Conservation (phyloP, 2,329 filamentous ascomycete genomes). For the Apiospora hydei region DNA sequence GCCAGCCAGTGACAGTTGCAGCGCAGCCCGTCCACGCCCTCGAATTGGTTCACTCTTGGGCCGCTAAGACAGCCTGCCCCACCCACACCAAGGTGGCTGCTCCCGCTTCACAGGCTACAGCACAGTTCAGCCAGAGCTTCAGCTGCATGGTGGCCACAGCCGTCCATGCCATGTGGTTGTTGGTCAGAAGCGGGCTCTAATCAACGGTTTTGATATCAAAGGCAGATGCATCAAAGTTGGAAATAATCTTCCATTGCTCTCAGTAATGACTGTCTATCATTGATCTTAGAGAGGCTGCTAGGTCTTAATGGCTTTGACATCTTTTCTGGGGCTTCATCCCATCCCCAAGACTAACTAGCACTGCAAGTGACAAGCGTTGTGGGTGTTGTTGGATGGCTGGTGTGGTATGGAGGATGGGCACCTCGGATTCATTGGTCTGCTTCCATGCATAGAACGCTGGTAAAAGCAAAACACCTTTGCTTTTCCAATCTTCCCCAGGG, state of each 20-base stretch:
- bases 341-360: conserved; percentile 10
- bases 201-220: background rate
- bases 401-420: background rate
- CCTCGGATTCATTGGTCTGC: conserved; percentile 4
- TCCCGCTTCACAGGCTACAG: conserved; percentile 1
- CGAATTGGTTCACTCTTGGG: conserved; percentile 13
- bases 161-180: background rate
- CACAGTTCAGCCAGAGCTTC: background rate
- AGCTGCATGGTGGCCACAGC: background rate
- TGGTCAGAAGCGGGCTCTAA: too few species aligned
- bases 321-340: conserved; percentile 5
- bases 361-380: background rate
- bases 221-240: background rate
- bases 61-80: background rate
- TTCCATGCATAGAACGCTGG: conserved; percentile 12
- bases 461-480: background rate
- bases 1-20: conserved; percentile 9
- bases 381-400: background rate
- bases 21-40: background rate
- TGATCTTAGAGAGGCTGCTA: too few species aligned
- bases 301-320: background rate
- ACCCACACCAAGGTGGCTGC: conserved; percentile 8
- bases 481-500: background rate
- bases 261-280: too few species aligned
- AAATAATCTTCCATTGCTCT: too few species aligned